These are phyloP conservation scores for Mallotus nudiflorus DNA, from an alignment of 345 rosid species.

Conservation along the genomic window DNA sequence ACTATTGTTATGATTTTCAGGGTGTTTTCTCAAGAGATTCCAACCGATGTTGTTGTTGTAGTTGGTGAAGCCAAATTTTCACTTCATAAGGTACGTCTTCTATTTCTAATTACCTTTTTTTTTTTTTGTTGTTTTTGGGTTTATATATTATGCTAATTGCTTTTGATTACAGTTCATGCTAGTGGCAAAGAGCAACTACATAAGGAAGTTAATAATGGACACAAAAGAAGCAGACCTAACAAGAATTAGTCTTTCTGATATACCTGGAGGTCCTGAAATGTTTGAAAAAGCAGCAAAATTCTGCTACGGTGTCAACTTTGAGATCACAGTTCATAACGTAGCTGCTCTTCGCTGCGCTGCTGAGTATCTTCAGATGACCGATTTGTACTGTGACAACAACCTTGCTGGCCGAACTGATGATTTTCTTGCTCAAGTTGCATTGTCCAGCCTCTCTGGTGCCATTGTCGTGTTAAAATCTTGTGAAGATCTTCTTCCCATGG, in stretches of 20 bases:
- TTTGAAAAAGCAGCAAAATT: conserved; percentile 93
- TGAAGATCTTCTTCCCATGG: conserved; percentile 68
- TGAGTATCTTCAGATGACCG: conserved; percentile 85
- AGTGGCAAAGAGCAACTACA: conserved; percentile 87
- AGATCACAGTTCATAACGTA: conserved; percentile 89
- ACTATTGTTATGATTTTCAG: conserved; percentile 39
- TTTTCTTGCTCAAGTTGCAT: conserved; percentile 77
- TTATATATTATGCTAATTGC: not conserved
- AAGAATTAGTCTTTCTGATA: conserved; percentile 58
- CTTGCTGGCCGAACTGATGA: conserved; percentile 87
- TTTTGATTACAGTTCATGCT: conserved; percentile 65
- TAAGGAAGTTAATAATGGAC: conserved; percentile 74
- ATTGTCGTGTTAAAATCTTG: conserved; percentile 82
- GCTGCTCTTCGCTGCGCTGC: conserved; percentile 91
- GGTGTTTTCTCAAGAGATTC: conserved; percentile 89
- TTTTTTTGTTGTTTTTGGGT: not conserved
- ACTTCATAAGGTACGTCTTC: conserved; percentile 69
- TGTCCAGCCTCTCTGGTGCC: conserved; percentile 85
- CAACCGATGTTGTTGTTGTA: conserved; percentile 66
- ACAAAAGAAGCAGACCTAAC: conserved; percentile 61
- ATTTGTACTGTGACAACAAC: conserved; percentile 64
- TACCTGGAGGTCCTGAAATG: conserved; percentile 93
- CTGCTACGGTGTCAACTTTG: conserved; percentile 95
- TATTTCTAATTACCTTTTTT: not conserved
- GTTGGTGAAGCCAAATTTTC: conserved; percentile 82